Base-by-base conservation (phyloP, 139 green algal species). In the Chlamydomonas eustigma region DNA sequence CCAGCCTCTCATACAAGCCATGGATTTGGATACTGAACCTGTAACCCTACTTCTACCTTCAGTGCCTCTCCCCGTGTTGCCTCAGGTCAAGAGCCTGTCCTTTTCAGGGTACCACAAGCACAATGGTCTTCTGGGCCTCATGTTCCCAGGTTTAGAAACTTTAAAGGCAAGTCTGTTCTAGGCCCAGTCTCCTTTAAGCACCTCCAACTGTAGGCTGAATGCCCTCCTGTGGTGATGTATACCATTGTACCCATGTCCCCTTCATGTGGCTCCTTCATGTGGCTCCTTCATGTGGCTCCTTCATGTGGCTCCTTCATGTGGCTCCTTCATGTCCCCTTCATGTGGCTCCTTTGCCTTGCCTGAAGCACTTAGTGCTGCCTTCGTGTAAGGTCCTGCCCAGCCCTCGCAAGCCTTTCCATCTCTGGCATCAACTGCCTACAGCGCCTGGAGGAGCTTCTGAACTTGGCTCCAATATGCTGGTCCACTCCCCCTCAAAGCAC, bases 371-470 rank as follows among this genome's bases (percentile, higher is more conserved):
- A 4, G 5, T 4, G 6, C 32, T n/a, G 65, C 65, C 65, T n/a
- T 72, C 65, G 18, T 44, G 33, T 34, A 72, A 39, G 18, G 65
- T 72, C 8, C 65, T 72, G 65, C 65, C 65, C 65, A 4, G 8
- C 4, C 4, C 33, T 72, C 5, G 24, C 8, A 6, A 33, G 65
- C 34, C 31, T 72, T 6, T n/a, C 34, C 65, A 34, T 72, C 5
- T 37, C 65, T 12, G 34, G 34, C 65, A 72, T 72, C 65, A 72
- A 72, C 65, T 72, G 65, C 65, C 31, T 44, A 34, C 65, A 72
- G 65, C 8, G 65, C 22, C 65, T 72, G 5, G 65, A 39, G 5
- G 65, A 72, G 65, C 65, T 72, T n/a, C 18, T 72, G 24, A 33
- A 72, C 65, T 28, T 72, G 65, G n/a, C n/a, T n/a, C n/a, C n/a